Evolutionary conservation across 2,329 filamentous ascomycete genomes (phyloP), one percentile per base, ranked within the genome.

Genomic region (Fusarium brevicatenulatum): DNA sequence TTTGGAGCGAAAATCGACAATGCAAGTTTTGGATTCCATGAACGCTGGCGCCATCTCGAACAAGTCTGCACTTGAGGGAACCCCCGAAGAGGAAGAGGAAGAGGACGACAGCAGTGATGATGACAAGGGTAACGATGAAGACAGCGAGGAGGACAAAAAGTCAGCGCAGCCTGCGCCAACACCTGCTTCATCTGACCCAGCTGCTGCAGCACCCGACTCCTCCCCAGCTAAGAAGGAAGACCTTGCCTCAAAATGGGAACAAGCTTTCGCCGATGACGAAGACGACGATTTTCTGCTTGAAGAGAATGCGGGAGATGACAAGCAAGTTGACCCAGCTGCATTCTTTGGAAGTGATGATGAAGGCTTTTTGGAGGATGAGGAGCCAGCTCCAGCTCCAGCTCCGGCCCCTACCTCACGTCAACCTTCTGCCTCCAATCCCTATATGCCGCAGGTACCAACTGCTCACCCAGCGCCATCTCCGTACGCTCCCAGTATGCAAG

Each of bases 311-410:
- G 78, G 80, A 32, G 84, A 84, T 39, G 73, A 67, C 15, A 78
- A 81, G 36, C 86, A 86, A 59, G 77, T 93, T 23, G 91, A 93
- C 73, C 87, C 90, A 2, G 84, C 89, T 32, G 86, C 87, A 2
- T 91, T 95, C 74, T 91, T 95, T 72, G 90, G 93, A 50, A 95
- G 95, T 74, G 95, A 97, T 79, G 93, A 93, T 72, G 93, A 95
- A 77, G 95, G 94, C 1, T 92, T 98, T 68, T 84, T 98, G 15
- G 91, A 97, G 11, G 95, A 87, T 8, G 86, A 85, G 16, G 83
- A 86, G 25, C 59, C 74, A 13, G 64, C 59, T 23, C 61, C 74
- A 13, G 64, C 59, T 23, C 61, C 71, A 9, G 63, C 62, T 16
- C 58, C 57, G 49, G 30, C 57, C 16, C 39, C 71, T 34, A 47